A percentile compares a stretch with the other conserved stretches of the same genome.
These are phyloP conservation scores for Cyclospora cayetanensis DNA, from an alignment of 169 alveolate genomes.

Conservation along the genomic window DNA sequence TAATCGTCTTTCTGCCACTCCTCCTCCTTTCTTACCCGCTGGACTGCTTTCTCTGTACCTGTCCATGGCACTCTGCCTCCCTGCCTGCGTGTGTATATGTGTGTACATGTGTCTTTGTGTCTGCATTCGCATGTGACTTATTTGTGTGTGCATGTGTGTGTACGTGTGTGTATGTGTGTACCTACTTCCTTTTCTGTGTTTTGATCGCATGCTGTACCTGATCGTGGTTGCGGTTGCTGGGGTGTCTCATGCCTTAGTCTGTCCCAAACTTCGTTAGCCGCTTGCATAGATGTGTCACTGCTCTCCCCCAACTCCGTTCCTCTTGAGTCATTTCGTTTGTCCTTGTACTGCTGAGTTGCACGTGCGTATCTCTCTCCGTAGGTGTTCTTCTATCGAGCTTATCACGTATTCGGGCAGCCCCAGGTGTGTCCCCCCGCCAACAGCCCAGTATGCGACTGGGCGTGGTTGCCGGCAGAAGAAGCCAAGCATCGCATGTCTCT, in stretches of 20 bases:
- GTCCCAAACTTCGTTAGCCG: too few species aligned
- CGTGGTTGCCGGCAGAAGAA: constrained; percentile 72
- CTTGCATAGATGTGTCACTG: too few species aligned
- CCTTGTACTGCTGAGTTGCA: too few species aligned
- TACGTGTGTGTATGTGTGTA: background rate
- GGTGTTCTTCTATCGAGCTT: constrained; percentile 74
- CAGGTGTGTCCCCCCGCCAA: constrained; percentile 45
- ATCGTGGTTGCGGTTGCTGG: too few species aligned
- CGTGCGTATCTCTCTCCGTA: too few species aligned
- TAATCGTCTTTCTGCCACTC: background rate
- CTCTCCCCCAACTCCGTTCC: too few species aligned
- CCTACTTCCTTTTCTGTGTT: background rate
- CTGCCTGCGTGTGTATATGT: background rate
- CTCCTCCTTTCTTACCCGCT: background rate
- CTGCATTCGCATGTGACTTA: too few species aligned
- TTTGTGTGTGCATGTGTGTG: too few species aligned
- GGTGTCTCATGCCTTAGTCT: too few species aligned
- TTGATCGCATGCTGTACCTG: too few species aligned
- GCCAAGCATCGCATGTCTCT: constrained; percentile 15
- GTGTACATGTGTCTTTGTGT: too few species aligned
- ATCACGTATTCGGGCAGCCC: constrained; percentile 66
- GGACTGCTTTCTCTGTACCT: background rate
- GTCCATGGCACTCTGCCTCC: background rate
- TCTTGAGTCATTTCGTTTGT: too few species aligned
- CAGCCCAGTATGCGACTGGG: constrained; percentile 69